phyloP scores from a whole-genome alignment of 331 rosid genomes.

The Malus hybrid region DNA sequence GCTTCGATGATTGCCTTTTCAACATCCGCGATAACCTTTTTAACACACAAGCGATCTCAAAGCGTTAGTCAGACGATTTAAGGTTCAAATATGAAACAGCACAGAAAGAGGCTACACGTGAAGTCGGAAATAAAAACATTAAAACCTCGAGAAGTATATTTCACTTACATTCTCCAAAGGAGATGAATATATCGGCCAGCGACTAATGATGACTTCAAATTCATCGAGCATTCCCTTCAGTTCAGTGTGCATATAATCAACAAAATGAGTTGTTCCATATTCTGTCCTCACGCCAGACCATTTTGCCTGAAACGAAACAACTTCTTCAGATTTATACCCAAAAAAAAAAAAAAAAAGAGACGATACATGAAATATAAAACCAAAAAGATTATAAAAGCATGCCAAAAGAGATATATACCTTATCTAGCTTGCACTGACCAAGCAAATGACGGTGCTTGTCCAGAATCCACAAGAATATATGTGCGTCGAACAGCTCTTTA shows the following conservation, averaged over 20 bases:
- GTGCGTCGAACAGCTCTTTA: slow-evolving; percentile 21
- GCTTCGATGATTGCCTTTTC: slow-evolving; percentile 27
- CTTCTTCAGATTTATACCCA: not conserved
- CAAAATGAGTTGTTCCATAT: slow-evolving; percentile 17
- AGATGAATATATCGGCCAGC: slow-evolving; percentile 22
- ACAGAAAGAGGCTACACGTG: not conserved
- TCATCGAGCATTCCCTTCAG: slow-evolving; percentile 17
- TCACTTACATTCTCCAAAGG: slow-evolving; percentile 27
- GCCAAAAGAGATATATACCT: slow-evolving; percentile 6
- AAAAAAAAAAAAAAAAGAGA: not conserved
- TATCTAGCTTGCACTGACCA: slow-evolving; percentile 26
- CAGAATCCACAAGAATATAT: slow-evolving; percentile 29
- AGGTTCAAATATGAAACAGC: not conserved
- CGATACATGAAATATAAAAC: not conserved
- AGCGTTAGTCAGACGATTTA: not conserved
- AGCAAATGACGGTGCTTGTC: slow-evolving; percentile 24
- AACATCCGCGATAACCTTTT: slow-evolving; percentile 28
- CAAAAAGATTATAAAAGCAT: not conserved
- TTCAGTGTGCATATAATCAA: slow-evolving; percentile 14
- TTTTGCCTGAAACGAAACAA: slow-evolving; percentile 15
- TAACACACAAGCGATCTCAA: not conserved
- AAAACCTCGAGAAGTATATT: not conserved
- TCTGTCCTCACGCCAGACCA: slow-evolving; percentile 14
- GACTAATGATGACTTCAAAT: slow-evolving; percentile 22
- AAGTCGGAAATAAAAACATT: no score